Evolutionary conservation across 495 filamentous ascomycete genomes (phyloP), one percentile per base, ranked within the genome.

Genomic region (Hyphodiscus hymeniophilus): DNA sequence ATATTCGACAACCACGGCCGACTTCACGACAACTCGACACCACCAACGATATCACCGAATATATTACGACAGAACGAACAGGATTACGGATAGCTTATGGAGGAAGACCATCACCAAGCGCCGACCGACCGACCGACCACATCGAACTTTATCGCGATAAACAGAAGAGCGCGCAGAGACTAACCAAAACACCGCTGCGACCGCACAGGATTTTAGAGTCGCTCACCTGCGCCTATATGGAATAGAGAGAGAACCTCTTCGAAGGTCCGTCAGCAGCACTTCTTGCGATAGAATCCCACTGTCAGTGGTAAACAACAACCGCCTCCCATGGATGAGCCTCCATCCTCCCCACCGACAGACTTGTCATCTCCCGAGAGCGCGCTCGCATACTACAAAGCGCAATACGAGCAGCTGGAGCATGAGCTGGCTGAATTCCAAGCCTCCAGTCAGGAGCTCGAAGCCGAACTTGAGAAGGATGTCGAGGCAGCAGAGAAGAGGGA

Each of bases 401-500:
- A 98, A 64, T 96, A 97, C 72, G 88, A 94, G 63, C 80, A 88
- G 60, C 76, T 98, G 8, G 91, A 94, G 68, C 71, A 82, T 41
- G 92, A 98, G 63, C 77, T 98, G 50, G 77, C 87, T 44, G 92
- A 98, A 55, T 98, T 98, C 63, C 91, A 96, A 61, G 74, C 85
- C 47, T 94, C 88, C 38, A 95, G 89, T 63, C 82, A 85, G 62
- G 92, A 98, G 67, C 73, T 98, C 35, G 92, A 98, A 63, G 78
- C 85, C 33, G 94, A 97, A 65, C 73, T 98, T 38, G 92, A 98
- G 68, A 92, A 89, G 74, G 92, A 98, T 62, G 77, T 97, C 39
- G 94, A 98, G 63, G 85, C 87, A 17, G 88, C 89, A 32, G 92
- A 98, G 73, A 91, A 92, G 69, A 77, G 87, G 56, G 92, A 98